Conservation (phyloP, 1,139 yeast species). For the Saccharomyces hybrid region DNA sequence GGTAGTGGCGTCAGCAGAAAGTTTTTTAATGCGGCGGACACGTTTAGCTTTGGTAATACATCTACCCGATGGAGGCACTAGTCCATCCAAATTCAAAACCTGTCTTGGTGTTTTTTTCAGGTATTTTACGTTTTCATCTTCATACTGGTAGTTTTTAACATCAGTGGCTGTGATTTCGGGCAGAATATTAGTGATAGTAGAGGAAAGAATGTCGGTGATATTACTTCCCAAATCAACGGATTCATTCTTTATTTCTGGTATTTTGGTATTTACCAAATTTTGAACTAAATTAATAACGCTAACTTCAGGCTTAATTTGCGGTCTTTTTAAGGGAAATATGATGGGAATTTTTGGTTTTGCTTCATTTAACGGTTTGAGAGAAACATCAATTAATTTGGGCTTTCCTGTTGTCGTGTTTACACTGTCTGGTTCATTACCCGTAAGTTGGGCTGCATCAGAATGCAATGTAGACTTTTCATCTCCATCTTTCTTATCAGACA, state of each 20-base stretch:
- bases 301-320: not conserved
- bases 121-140: conserved; percentile 1
- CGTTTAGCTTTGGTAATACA: not conserved
- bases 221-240: not conserved
- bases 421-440: not conserved
- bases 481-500: not conserved
- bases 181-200: conserved; percentile 3
- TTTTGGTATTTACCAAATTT: not conserved
- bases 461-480: not conserved
- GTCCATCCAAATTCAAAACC: conserved; percentile 11
- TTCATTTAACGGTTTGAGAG: not conserved
- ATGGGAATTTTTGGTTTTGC: not conserved
- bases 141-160: not conserved
- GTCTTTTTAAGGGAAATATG: not conserved
- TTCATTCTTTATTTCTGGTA: not conserved
- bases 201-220: conserved; percentile 2
- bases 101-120: conserved; percentile 7
- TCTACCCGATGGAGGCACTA: conserved; percentile 9
- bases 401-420: not conserved
- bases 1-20: not conserved
- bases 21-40: not conserved
- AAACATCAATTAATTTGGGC: not conserved
- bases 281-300: not conserved
- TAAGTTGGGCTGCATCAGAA: not conserved
- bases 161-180: conserved; percentile 1